Evolutionary conservation across 441 rosid species (phyloP).

Genomic region (Arabidopsis hybrid): DNA sequence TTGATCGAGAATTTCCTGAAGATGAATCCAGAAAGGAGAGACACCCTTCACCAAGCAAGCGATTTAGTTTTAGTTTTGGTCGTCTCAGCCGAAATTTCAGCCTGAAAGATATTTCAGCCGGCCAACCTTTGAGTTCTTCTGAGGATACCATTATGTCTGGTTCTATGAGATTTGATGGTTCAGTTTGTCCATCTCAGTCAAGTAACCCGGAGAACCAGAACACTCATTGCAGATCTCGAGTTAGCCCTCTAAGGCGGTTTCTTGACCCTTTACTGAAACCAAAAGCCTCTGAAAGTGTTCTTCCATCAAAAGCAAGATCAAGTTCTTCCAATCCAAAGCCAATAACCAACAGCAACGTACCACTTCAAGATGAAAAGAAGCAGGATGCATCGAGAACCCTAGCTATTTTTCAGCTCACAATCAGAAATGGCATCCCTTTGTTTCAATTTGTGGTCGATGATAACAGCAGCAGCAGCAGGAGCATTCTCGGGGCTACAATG

Average conservation of each 20-base stretch:
- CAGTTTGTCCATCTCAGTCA: conserved; percentile 46
- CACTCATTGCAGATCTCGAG: conserved; percentile 53
- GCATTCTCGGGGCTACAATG: conserved; percentile 70
- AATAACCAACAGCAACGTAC: conserved; percentile 27
- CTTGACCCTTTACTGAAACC: conserved; percentile 72
- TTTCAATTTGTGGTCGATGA: conserved; percentile 72
- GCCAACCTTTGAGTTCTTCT: conserved; percentile 55
- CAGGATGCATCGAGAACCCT: conserved; percentile 45
- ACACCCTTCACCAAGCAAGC: conserved; percentile 63
- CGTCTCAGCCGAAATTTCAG: conserved; percentile 80
- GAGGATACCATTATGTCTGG: conserved; percentile 60
- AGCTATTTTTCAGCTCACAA: conserved; percentile 69
- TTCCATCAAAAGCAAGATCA: conserved; percentile 47
- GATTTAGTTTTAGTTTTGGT: conserved; percentile 83
- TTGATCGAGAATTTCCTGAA: conserved; percentile 55
- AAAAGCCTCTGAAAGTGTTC: conserved; percentile 54
- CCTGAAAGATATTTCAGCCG: conserved; percentile 62
- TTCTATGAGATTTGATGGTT: conserved; percentile 56
- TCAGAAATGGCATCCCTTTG: conserved; percentile 70
- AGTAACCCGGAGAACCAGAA: conserved; percentile 44
- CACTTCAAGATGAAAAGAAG: conserved; percentile 47
- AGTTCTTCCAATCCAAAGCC: conserved; percentile 46
- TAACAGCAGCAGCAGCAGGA: conserved; percentile 52
- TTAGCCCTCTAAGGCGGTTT: conserved; percentile 78
- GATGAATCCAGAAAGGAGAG: conserved; percentile 52